Base-by-base conservation (phyloP, 169 alveolate species). In the Plasmodium malariae region DNA sequence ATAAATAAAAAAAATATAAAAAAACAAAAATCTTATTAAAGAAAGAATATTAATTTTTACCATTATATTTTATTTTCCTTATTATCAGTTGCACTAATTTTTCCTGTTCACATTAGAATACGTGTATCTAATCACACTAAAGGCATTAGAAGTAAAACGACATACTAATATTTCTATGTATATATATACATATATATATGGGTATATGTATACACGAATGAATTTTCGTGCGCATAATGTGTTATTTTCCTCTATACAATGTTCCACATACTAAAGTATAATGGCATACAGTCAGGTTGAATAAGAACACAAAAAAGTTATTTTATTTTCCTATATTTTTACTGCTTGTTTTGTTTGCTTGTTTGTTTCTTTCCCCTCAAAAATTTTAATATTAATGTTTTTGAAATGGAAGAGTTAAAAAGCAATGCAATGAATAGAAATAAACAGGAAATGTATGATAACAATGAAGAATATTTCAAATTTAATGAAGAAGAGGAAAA, bases 321-420 rank as follows among this genome's bases (percentile, higher is more conserved):
- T n/a, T n/a, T n/a, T n/a, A n/a, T 32, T 36, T 19, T 6, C 43
- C 14, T 71, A 21, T 30, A 59, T 45, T 36, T 49, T 49, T 34
- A 4, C 48, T 0, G 21, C 67, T 45, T 9, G 32, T 36, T 45
- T n/a, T 28, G 19, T 19, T 57, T 28, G 17, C 28, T 45, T 62
- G 19, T 21, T 73, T 36, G 17, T 55, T 14, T 36, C 37, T 67
- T 67, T 67, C 37, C 37, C 19, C 17, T 67, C 30, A 54, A 54
- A 67, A 21, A 30, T 60, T 60, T 67, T 36, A 32, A 67, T 19
- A 24, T 67, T 67, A 21, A 34, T 26, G 60, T 19, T 55, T 73
- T 65, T 40, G 48, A 78, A 78, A 78, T 78, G 89, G 76, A 78
- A 19, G n/a, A 73, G 17, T 40, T n/a, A 36, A 32, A 48, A 37